A percentile compares a stretch with the other conserved stretches of the same genome.
phyloP scores from a whole-genome alignment of 1,284 basidiomycete species.

The Apiotrichum brassicae region DNA sequence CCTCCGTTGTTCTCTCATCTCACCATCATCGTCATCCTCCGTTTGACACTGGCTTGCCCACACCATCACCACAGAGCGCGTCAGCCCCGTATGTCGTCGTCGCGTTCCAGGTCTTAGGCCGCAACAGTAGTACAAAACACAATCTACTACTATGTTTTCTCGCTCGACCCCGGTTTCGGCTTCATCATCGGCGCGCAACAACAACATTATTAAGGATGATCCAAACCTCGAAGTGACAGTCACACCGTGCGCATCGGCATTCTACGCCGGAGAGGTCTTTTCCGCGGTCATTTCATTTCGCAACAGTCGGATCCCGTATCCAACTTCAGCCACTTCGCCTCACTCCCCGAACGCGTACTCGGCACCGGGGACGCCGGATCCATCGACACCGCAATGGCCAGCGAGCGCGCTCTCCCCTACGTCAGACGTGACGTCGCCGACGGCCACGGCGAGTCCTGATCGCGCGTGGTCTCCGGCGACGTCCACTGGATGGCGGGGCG shows the following conservation, averaged over 20 bases:
- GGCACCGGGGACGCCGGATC: not conserved
- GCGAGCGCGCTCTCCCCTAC: not conserved
- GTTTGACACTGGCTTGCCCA: too few species aligned
- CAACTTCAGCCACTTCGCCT: not conserved
- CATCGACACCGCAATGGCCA: not conserved
- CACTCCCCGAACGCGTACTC: not conserved
- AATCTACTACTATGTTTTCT: constrained; percentile 10
- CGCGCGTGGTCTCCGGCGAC: not conserved
- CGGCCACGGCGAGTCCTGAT: constrained; percentile 1
- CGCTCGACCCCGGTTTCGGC: constrained; percentile 7
- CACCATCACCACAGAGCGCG: too few species aligned
- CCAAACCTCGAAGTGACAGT: constrained; percentile 49
- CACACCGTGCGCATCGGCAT: constrained; percentile 74
- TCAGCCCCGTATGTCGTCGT: not conserved
- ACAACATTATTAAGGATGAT: constrained; percentile 24
- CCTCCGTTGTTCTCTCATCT: too few species aligned
- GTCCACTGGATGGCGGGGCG: constrained; percentile 1
- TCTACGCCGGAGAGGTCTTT: constrained; percentile 86
- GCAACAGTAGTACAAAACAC: not conserved
- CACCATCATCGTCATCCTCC: not conserved
- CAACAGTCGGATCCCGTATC: constrained; percentile 55
- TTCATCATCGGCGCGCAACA: not conserved
- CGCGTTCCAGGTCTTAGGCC: not conserved
- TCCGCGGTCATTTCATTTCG: constrained; percentile 78
- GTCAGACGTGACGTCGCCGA: not conserved